Percentiles rank a stretch among this genome's conserved stretches.
Conservation (phyloP, 768 basidiomycete species). For the Lactarius psammicola region DNA sequence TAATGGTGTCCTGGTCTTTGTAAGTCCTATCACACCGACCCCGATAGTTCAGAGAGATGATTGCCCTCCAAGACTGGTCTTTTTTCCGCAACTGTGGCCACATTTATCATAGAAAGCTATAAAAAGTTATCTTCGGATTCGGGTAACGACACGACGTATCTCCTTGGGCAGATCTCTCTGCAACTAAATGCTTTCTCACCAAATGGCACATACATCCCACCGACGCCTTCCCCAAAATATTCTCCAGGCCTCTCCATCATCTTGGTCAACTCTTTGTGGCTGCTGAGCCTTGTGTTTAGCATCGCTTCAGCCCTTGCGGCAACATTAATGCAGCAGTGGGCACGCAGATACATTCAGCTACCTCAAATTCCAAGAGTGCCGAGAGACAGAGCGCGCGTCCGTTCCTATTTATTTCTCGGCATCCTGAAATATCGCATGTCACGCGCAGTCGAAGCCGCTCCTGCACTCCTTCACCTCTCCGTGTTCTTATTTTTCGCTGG, state of each 20-base stretch:
- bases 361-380: slow-evolving; percentile 5
- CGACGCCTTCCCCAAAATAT: background rate
- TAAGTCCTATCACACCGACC: background rate
- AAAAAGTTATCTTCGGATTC: slow-evolving; percentile 25
- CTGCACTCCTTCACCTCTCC: slow-evolving; percentile 23
- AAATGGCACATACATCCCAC: slow-evolving; percentile 7
- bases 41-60: background rate
- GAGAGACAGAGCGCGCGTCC: slow-evolving; percentile 5
- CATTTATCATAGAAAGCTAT: slow-evolving; percentile 29
- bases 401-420: slow-evolving; percentile 19
- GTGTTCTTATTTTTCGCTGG: slow-evolving; percentile 25
- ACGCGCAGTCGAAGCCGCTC: slow-evolving; percentile 13
- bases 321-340: slow-evolving; percentile 23
- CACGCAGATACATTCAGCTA: slow-evolving; percentile 18
- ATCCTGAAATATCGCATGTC: slow-evolving; percentile 12
- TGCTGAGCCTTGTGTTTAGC: slow-evolving; percentile 16
- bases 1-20: slow-evolving; percentile 23
- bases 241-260: slow-evolving; percentile 2
- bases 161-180: slow-evolving; percentile 19
- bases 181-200: slow-evolving; percentile 9
- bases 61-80: slow-evolving; percentile 29
- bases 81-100: slow-evolving; percentile 29
- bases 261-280: slow-evolving; percentile 23
- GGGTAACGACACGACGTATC: background rate
- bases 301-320: slow-evolving; percentile 19